Evolutionary conservation across 495 filamentous ascomycete genomes (phyloP).

Genomic region (Chlorociboria aeruginascens): DNA sequence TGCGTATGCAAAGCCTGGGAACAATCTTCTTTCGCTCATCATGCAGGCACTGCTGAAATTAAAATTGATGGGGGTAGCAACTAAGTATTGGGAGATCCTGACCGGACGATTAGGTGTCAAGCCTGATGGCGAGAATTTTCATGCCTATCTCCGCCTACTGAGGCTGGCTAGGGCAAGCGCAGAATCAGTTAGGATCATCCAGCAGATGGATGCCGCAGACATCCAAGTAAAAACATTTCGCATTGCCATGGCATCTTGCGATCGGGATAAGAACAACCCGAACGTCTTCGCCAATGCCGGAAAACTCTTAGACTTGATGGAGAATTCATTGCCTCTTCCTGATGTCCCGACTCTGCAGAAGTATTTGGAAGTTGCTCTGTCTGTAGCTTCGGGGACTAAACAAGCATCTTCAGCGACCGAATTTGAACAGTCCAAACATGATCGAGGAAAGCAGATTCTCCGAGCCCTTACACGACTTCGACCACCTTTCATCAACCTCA

Average conservation of each 20-base stretch:
- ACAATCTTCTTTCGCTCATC: slow-evolving; percentile 57
- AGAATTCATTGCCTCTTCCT: slow-evolving; percentile 23
- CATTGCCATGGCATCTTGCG: slow-evolving; percentile 57
- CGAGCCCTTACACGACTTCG: slow-evolving; percentile 13
- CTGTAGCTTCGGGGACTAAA: background rate
- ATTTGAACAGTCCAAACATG: background rate
- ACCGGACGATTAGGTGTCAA: slow-evolving; percentile 40
- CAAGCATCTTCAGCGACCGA: background rate
- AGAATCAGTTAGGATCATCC: slow-evolving; percentile 40
- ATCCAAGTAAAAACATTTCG: slow-evolving; percentile 46
- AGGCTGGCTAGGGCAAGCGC: slow-evolving; percentile 46
- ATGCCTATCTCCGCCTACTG: slow-evolving; percentile 56
- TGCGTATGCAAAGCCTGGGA: slow-evolving; percentile 42
- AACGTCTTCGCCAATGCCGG: slow-evolving; percentile 44
- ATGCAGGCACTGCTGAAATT: slow-evolving; percentile 47
- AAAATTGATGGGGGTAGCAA: slow-evolving; percentile 33
- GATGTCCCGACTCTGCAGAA: slow-evolving; percentile 27
- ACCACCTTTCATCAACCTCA: slow-evolving; percentile 11
- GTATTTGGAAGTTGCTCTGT: slow-evolving; percentile 27
- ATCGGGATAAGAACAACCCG: slow-evolving; percentile 58
- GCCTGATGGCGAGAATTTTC: slow-evolving; percentile 60
- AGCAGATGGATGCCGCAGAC: slow-evolving; percentile 30
- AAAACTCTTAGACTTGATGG: slow-evolving; percentile 46
- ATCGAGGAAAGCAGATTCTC: slow-evolving; percentile 12
- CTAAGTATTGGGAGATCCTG: slow-evolving; percentile 63